Conservation (phyloP, 345 rosid species). For the Aquilaria malaccensis region DNA sequence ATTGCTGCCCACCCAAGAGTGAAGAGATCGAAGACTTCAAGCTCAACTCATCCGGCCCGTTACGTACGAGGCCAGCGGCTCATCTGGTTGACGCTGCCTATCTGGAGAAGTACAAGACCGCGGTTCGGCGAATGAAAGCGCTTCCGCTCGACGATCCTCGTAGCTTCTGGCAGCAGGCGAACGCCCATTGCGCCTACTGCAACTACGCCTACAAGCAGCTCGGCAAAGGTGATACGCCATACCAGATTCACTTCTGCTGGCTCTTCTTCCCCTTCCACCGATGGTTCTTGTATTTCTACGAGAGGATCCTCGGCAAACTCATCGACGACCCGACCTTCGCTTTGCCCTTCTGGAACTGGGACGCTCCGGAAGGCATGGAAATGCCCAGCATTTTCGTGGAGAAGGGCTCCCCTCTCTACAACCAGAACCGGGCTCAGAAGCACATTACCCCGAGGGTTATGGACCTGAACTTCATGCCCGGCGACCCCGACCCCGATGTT, state of each 20-base stretch:
- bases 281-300: conserved; percentile 11
- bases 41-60: conserved; percentile 15
- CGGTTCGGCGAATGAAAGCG: conserved; percentile 16
- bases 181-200: conserved; percentile 11
- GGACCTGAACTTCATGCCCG: background rate
- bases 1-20: conserved; percentile 51
- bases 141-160: conserved; percentile 16
- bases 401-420: background rate
- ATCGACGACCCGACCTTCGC: conserved; percentile 14
- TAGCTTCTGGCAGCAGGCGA: conserved; percentile 11
- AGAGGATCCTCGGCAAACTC: conserved; percentile 9
- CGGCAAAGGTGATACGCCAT: background rate
- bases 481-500: too few relatives aligned
- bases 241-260: conserved; percentile 10
- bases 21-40: conserved; percentile 33
- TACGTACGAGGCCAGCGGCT: conserved; percentile 5
- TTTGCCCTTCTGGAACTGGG: conserved; percentile 20
- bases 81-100: conserved; percentile 4
- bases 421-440: background rate
- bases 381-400: conserved; percentile 5
- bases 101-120: conserved; percentile 16
- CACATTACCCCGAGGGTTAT: too few relatives aligned
- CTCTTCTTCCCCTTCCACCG: conserved; percentile 16
- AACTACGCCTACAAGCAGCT: conserved; percentile 13
- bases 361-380: conserved; percentile 12